Base-by-base conservation (phyloP, 257 asterid species). In the Oldenlandia corymbosa region DNA sequence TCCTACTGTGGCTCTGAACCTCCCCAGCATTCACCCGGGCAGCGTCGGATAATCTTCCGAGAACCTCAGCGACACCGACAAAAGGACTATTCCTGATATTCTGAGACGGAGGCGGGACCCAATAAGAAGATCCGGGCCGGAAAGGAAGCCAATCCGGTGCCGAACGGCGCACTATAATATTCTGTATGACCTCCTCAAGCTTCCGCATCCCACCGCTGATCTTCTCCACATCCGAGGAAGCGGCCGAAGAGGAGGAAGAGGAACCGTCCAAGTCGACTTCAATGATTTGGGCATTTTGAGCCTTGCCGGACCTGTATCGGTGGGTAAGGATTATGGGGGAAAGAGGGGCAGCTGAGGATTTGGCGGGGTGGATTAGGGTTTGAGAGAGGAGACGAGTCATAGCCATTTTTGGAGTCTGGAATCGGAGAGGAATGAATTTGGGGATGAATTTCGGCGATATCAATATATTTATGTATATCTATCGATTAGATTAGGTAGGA, bases 111-210 rank as follows among this genome's bases (percentile, higher is more conserved):
- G 76, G 82, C n/a, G 82, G 85, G 67, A 80, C 81, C 77, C 78
- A 76, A 58, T 68, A 80, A 9, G 85, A 80, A 21, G 67, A 71
- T 1, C 83, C 83, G 0, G 83, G 83, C 8, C 73, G 58, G 36
- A 78, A 78, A 12, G 79, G 79, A 5, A 78, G 50, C 79, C 83
- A 78, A 78, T 78, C 83, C 7, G 83, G 83, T 0, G 83, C 72
- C 23, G 83, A 65, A n/a, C 83, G 76, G 45, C 79, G 75, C 28
- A 71, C 77, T 18, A 74, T 71, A 32, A 78, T 53, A 16, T 58
- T 59, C 41, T 78, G 77, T 30, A 78, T 68, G 5, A 67, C 83
- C 56, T 78, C 79, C 46, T 78, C 83, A 7, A 78, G 71, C 65
- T 62, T 78, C 62, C 36, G 39, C n/a, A 67, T 23, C 31, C 70